Percentiles rank a stretch among this genome's conserved stretches.
phyloP scores from a whole-genome alignment of 331 rosid genomes.

The Spiraea crenata region DNA sequence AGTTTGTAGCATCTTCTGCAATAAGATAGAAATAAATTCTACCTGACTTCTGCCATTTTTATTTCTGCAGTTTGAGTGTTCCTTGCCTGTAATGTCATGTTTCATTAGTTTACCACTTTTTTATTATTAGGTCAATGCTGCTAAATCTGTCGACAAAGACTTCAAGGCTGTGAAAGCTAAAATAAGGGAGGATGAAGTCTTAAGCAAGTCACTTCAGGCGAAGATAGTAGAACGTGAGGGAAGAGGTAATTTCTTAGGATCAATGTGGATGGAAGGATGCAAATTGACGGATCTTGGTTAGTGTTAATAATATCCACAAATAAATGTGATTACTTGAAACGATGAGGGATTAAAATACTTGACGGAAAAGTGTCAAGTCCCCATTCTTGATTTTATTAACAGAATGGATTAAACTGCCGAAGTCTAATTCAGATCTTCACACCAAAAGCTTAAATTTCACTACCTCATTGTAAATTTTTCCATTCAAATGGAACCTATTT shows the following conservation, averaged over 20 bases:
- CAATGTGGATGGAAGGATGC: too few relatives aligned
- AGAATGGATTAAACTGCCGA: not conserved
- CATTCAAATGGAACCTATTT: not conserved
- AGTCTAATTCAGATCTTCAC: not conserved
- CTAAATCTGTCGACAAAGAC: constrained; percentile 73
- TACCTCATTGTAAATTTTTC: not conserved
- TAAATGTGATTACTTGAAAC: too few relatives aligned
- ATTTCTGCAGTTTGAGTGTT: not conserved
- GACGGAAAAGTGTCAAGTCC: not conserved
- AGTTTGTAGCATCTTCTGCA: constrained; percentile 3
- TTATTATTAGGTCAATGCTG: constrained; percentile 57
- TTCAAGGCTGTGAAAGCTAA: constrained; percentile 63
- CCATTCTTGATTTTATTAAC: not conserved
- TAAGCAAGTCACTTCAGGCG: constrained; percentile 78
- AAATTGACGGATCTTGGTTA: not conserved
- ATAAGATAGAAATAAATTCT: not conserved
- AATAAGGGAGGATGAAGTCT: constrained; percentile 60
- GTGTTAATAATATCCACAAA: not conserved
- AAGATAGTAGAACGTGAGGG: constrained; percentile 60
- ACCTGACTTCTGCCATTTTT: not conserved
- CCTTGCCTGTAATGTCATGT: not conserved
- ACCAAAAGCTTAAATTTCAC: not conserved
- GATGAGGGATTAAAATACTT: not conserved
- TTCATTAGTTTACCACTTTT: constrained; percentile 25
- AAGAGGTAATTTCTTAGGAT: constrained; percentile 44